Conservation (phyloP, 768 basidiomycete genomes). For the Asterophora lycoperdoides region DNA sequence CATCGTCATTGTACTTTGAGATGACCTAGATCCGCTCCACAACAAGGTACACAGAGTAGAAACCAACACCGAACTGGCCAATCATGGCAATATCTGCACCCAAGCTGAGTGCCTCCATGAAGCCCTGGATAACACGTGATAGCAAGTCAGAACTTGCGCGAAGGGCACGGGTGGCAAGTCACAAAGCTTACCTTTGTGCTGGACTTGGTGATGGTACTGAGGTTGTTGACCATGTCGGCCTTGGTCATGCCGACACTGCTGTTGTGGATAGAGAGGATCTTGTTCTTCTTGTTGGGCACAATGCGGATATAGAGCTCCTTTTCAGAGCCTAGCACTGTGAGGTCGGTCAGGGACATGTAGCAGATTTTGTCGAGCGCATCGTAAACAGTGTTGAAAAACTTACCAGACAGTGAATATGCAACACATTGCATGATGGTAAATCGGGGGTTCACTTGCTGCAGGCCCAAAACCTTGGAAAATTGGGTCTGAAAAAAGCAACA, state of each 20-base stretch:
- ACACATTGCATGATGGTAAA: no score
- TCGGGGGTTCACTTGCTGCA: no score
- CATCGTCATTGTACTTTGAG: constrained; percentile 99
- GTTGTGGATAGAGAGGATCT: constrained; percentile 86
- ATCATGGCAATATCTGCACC: constrained; percentile 95
- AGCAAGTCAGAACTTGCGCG: constrained; percentile 2
- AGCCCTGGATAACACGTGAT: constrained; percentile 55
- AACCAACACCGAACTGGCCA: constrained; percentile 99
- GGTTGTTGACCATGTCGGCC: constrained; percentile 99
- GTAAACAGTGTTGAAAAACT: no score
- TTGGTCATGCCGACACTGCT: constrained; percentile 99
- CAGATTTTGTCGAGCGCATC: constrained; percentile 99
- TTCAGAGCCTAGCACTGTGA: constrained; percentile 80
- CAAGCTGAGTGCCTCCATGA: constrained; percentile 97
- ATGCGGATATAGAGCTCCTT: constrained; percentile 96
- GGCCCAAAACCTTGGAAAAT: no score
- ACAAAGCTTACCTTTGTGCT: constrained; percentile 70
- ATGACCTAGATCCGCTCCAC: constrained; percentile 98
- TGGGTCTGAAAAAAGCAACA: no score
- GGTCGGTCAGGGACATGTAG: constrained; percentile 93
- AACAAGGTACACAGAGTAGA: constrained; percentile 99
- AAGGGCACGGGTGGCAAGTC: background rate
- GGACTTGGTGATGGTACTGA: constrained; percentile 93
- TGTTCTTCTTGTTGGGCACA: constrained; percentile 94
- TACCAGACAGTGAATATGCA: no score